Evolutionary conservation across 2,329 filamentous ascomycete species (phyloP).

Genomic region (Arachnomyces sp.): DNA sequence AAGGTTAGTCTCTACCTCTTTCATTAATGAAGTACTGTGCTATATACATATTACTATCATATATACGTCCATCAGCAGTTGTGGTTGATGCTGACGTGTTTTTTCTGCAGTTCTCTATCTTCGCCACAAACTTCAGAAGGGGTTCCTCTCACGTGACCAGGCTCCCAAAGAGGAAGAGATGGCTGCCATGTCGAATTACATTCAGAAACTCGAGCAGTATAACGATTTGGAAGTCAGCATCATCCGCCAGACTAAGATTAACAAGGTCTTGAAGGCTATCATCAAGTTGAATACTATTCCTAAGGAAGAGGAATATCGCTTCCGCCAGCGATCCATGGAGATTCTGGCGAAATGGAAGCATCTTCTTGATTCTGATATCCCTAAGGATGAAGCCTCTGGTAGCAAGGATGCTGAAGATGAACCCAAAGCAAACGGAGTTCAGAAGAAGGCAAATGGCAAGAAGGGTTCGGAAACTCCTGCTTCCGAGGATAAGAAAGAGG

Average conservation of each 20-base stretch:
- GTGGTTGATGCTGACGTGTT: constrained; percentile 4
- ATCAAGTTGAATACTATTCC: constrained; percentile 81
- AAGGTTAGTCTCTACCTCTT: constrained; percentile 30
- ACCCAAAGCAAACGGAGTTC: constrained; percentile 35
- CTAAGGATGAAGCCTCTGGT: constrained; percentile 29
- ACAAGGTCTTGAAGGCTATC: constrained; percentile 95
- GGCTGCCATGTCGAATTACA: constrained; percentile 37
- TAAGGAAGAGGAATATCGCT: constrained; percentile 78
- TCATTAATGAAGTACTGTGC: no score
- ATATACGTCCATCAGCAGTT: neutral
- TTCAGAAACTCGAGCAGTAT: constrained; percentile 70
- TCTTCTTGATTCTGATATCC: constrained; percentile 58
- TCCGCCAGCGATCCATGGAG: constrained; percentile 73
- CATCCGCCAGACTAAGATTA: constrained; percentile 89
- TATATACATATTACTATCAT: neutral
- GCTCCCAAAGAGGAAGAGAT: constrained; percentile 69
- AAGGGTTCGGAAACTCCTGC: constrained; percentile 18
- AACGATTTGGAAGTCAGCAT: constrained; percentile 79
- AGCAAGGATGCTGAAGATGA: constrained; percentile 38
- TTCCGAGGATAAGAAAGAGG: constrained; percentile 13
- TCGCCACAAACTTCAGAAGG: constrained; percentile 89
- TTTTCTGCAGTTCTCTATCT: constrained; percentile 66
- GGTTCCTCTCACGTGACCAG: constrained; percentile 76
- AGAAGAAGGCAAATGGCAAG: constrained; percentile 24
- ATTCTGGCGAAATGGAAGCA: constrained; percentile 87